Conservation (phyloP, 352 stramenopile species). For the Phytophthora capsici region DNA sequence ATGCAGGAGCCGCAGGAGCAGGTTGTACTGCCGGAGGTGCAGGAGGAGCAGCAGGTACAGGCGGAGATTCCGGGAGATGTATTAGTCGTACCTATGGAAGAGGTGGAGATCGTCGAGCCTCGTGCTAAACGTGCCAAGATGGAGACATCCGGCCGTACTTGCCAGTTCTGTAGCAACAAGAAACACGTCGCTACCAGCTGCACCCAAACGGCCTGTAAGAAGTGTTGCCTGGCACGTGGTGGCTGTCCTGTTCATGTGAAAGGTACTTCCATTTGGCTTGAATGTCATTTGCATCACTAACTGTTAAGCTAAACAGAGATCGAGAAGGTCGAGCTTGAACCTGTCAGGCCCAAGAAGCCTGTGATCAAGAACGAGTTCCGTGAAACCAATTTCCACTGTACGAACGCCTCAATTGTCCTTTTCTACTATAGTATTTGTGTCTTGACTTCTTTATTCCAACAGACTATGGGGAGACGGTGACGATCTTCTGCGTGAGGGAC, state of each 20-base stretch:
- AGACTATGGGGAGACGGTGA: slow-evolving; percentile 85
- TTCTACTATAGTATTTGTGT: background rate
- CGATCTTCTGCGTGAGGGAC: slow-evolving; percentile 75
- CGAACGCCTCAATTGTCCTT: slow-evolving; percentile 16
- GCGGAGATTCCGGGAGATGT: background rate
- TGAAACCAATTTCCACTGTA: slow-evolving; percentile 78
- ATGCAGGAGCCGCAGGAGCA: background rate
- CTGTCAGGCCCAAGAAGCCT: slow-evolving; percentile 28
- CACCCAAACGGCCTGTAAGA: slow-evolving; percentile 65
- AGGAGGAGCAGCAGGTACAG: background rate
- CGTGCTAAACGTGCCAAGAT: slow-evolving; percentile 28
- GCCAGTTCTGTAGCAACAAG: slow-evolving; percentile 54
- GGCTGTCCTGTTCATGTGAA: slow-evolving; percentile 53
- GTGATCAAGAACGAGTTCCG: slow-evolving; percentile 87
- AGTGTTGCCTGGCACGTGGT: slow-evolving; percentile 63
- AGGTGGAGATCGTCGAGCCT: slow-evolving; percentile 2
- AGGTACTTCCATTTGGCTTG: slow-evolving; percentile 13
- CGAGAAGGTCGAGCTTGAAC: slow-evolving; percentile 29
- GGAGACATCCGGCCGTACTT: slow-evolving; percentile 28
- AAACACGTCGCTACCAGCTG: slow-evolving; percentile 53
- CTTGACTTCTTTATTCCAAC: background rate
- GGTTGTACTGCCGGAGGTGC: no score
- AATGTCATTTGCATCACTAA: background rate
- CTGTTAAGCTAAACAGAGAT: slow-evolving; percentile 20
- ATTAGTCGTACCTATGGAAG: background rate